Percentiles rank a stretch among this genome's conserved stretches.
Evolutionary conservation across 2,329 filamentous ascomycete species (phyloP).

Genomic region (Colletotrichum sp.): DNA sequence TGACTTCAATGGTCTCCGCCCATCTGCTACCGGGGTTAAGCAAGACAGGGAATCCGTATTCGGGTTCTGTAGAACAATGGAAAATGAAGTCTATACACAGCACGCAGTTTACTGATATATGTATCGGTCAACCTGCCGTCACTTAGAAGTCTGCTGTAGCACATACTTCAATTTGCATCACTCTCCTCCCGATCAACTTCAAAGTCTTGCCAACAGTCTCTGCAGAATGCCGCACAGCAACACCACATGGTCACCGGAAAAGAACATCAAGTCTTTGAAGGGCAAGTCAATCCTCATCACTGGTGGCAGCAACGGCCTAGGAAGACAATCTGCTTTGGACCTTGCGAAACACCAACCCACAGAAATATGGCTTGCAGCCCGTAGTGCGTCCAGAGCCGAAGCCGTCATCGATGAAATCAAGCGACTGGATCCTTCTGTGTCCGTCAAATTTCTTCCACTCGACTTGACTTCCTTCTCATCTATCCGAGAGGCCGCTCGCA

Average conservation of each 20-base stretch:
- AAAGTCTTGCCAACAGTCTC: background rate
- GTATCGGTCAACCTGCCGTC: fast-evolving
- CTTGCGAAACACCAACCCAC: conserved; percentile 45
- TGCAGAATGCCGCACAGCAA: background rate
- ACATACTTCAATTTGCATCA: background rate
- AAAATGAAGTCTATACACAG: background rate
- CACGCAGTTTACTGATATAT: background rate
- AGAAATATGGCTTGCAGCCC: conserved; percentile 59
- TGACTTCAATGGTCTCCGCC: background rate
- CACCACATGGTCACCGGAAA: background rate
- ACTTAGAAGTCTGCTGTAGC: background rate
- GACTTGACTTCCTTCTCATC: conserved; percentile 49
- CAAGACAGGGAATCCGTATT: background rate
- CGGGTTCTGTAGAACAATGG: background rate
- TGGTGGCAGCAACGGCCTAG: conserved; percentile 41
- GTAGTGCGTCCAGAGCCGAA: conserved; percentile 43
- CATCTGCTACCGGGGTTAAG: background rate
- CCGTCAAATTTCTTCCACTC: conserved; percentile 39
- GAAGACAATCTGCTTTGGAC: background rate
- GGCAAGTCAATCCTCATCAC: conserved; percentile 54
- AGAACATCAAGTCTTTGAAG: conserved; percentile 45
- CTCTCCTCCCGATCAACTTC: background rate
- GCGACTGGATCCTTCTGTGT: conserved; percentile 9
- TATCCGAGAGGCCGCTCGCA: conserved; percentile 42
- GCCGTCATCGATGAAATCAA: conserved; percentile 40